Evolutionary conservation across 495 filamentous ascomycete species (phyloP).

Genomic region (Lasiosphaeria miniovina): DNA sequence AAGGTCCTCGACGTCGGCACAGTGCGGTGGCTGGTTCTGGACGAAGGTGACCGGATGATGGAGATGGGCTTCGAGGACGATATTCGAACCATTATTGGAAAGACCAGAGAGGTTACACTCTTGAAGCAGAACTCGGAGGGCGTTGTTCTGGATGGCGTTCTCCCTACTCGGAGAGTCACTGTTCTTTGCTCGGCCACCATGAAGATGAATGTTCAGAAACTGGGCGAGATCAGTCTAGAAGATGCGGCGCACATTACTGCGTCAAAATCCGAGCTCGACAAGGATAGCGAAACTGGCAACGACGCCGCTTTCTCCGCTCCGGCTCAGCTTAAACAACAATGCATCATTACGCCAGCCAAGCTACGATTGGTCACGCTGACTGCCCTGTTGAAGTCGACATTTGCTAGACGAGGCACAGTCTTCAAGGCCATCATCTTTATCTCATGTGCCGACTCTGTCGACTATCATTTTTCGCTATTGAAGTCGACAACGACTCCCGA

Average conservation of each 20-base stretch:
- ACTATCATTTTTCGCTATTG: conserved; percentile 93
- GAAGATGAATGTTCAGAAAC: conserved; percentile 89
- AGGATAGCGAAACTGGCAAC: conserved; percentile 43
- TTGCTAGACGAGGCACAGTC: conserved; percentile 78
- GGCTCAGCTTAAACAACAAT: conserved; percentile 87
- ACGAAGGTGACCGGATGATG: conserved; percentile 95
- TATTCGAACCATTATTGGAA: conserved; percentile 70
- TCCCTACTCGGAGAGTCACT: conserved; percentile 77
- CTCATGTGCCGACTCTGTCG: conserved; percentile 92
- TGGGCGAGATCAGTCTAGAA: conserved; percentile 92
- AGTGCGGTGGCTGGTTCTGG: conserved; percentile 88
- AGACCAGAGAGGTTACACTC: conserved; percentile 57
- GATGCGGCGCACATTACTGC: conserved; percentile 85
- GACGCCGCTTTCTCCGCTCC: conserved; percentile 75
- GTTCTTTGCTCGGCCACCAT: conserved; percentile 95
- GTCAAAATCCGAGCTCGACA: conserved; percentile 49
- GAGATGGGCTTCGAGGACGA: conserved; percentile 96
- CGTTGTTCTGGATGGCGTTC: conserved; percentile 42
- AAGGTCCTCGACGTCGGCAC: conserved; percentile 82
- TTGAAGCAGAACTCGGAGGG: conserved; percentile 39
- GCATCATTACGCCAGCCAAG: conserved; percentile 82
- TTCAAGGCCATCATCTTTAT: conserved; percentile 97
- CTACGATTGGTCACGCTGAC: conserved; percentile 82
- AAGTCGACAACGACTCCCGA: conserved; percentile 42
- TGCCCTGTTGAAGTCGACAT: conserved; percentile 77